Percentiles rank a stretch among this genome's conserved stretches.
Evolutionary conservation across 2,329 filamentous ascomycete genomes (phyloP).

Genomic region (Aspergillus ochraceoroseus): DNA sequence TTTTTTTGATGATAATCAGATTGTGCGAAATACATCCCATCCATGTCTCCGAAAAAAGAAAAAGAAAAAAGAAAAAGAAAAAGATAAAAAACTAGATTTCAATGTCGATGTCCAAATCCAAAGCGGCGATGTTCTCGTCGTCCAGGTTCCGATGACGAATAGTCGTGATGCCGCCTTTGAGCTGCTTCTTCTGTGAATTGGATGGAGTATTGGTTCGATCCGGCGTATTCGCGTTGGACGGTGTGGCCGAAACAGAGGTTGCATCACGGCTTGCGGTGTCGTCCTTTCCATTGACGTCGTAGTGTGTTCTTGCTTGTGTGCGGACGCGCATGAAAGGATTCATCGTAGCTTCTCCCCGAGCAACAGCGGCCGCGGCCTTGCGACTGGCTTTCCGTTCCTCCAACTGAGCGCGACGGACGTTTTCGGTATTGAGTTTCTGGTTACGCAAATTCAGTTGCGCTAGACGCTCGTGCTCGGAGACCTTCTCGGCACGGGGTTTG

Average conservation of each 20-base stretch:
- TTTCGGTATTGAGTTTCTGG: conserved; percentile 76
- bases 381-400: conserved; percentile 66
- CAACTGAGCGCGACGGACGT: conserved; percentile 84
- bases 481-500: conserved; percentile 52
- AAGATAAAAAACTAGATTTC: conserved; percentile 57
- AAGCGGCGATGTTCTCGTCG: conserved; percentile 82
- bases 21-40: too few relatives aligned
- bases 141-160: conserved; percentile 75
- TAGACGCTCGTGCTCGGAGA: conserved; percentile 72
- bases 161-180: conserved; percentile 54
- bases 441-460: conserved; percentile 80
- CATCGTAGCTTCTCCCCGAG: conserved; percentile 57
- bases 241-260: conserved; percentile 50
- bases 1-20: too few relatives aligned
- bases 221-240: conserved; percentile 51
- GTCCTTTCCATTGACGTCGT: conserved; percentile 50
- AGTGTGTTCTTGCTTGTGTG: conserved; percentile 63
- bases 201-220: conserved; percentile 41
- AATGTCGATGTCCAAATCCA: conserved; percentile 90
- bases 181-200: conserved; percentile 32
- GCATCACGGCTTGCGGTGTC: conserved; percentile 40
- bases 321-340: conserved; percentile 57
- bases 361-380: conserved; percentile 57
- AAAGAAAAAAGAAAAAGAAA: not conserved
- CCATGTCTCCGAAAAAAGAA: conserved; percentile 1